Evolutionary conservation across 352 stramenopile species (phyloP).

Genomic region (Phytophthora constricta): DNA sequence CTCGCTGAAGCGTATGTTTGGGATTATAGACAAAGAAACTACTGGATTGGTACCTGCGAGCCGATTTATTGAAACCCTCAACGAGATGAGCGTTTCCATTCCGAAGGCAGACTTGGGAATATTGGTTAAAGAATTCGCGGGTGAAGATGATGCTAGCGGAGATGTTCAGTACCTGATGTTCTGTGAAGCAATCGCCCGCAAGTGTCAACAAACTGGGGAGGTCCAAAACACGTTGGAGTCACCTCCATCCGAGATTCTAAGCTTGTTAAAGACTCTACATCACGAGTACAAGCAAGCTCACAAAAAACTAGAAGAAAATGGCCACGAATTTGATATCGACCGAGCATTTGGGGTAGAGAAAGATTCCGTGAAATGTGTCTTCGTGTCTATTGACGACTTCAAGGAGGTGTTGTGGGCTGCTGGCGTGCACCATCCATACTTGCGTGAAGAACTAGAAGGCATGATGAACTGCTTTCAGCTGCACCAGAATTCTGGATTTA

Average conservation of each 20-base stretch:
- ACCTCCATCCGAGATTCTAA: conserved; percentile 52
- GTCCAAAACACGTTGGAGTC: conserved; percentile 22
- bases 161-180: conserved; percentile 65
- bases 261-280: conserved; percentile 58
- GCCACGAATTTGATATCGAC: conserved; percentile 51
- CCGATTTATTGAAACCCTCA: conserved; percentile 65
- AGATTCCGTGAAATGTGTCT: conserved; percentile 43
- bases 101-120: conserved; percentile 46
- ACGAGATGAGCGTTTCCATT: conserved; percentile 65
- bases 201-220: conserved; percentile 50
- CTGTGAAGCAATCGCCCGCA: conserved; percentile 57
- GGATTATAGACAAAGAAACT: conserved; percentile 80
- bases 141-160: conserved; percentile 26
- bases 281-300: conserved; percentile 44
- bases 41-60: conserved; percentile 50
- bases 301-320: conserved; percentile 27
- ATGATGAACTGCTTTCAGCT: conserved; percentile 65
- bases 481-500: conserved; percentile 50
- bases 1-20: conserved; percentile 82
- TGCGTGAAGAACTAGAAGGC: conserved; percentile 69
- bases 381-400: conserved; percentile 64
- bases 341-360: conserved; percentile 54
- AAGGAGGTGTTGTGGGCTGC: conserved; percentile 76
- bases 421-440: conserved; percentile 66
- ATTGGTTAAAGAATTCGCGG: conserved; percentile 52